A percentile compares a stretch with the other conserved stretches of the same genome.
Evolutionary conservation across 352 stramenopile species (phyloP).

Genomic region (Globisporangium perplexum): DNA sequence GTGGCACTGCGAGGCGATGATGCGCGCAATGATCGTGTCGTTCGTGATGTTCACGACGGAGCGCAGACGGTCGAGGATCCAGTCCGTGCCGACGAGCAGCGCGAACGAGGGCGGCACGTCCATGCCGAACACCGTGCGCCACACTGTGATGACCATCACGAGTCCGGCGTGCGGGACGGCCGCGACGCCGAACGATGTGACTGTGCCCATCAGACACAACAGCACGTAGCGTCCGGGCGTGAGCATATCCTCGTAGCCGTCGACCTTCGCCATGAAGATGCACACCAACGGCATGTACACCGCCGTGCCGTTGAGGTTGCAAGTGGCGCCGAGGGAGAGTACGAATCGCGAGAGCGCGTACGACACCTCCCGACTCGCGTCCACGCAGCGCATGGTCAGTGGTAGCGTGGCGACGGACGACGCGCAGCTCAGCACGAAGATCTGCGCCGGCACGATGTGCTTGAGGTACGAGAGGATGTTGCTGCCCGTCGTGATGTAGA

Average conservation of each 20-base stretch:
- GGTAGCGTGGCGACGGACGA: constrained; percentile 76
- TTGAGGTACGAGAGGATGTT: constrained; percentile 66
- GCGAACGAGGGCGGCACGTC: constrained; percentile 56
- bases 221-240: constrained; percentile 51
- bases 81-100: constrained; percentile 65
- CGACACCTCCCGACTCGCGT: constrained; percentile 58
- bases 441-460: constrained; percentile 59
- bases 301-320: constrained; percentile 66
- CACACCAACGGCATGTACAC: constrained; percentile 71
- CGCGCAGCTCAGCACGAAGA: constrained; percentile 71
- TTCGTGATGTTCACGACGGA: constrained; percentile 79
- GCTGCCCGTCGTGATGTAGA: constrained; percentile 48
- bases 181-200: constrained; percentile 60
- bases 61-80: constrained; percentile 63
- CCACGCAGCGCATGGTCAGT: constrained; percentile 67
- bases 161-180: constrained; percentile 63
- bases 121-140: constrained; percentile 60
- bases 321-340: constrained; percentile 55
- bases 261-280: constrained; percentile 67
- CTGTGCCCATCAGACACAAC: constrained; percentile 50
- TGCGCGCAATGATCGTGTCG: constrained; percentile 68
- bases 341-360: constrained; percentile 51
- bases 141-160: constrained; percentile 77
- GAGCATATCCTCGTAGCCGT: constrained; percentile 40
- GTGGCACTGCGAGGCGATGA: constrained; percentile 66